Base-by-base conservation (phyloP, 495 filamentous ascomycete genomes). In the Immersiella caudata region DNA sequence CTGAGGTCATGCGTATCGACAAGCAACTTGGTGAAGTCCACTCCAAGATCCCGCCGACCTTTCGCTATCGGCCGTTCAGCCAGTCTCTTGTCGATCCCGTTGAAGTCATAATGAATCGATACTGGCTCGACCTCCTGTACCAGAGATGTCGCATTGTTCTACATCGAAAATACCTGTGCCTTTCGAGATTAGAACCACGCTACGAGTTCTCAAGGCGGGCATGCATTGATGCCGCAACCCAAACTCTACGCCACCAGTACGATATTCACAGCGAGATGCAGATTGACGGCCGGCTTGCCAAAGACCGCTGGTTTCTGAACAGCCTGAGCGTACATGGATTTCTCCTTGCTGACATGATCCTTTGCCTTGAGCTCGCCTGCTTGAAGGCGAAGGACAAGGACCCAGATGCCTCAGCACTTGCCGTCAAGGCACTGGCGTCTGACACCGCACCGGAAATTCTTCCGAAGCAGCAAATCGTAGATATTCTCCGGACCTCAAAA, bases 301-400 rank as follows among this genome's bases (percentile, higher is more conserved):
- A 73, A 26, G 70, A 79, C 50, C 69, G 70, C 22, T 78, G 79
- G 73, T 70, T 77, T 26, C 16, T 79, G 21, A 73, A 69, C 26
- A 79, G 76, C 55, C 40, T 79, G 22, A 73, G 74, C 57, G 69
- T 72, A 24, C 73, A 79, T 63, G 74, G 73, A 33, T 79, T 79
- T 54, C 71, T 81, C 3, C 70, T 79, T 11, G 79, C 77, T 26
- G 71, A 71, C 52, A 80, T 79, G 71, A 74, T 81, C 24, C 67
- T 81, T n/a, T 81, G 79, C 58, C 73, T 78, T 29, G 74, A 76
- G 57, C 62, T 78, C 12, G 72, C 72, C 3, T 70, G 51, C 46
- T 24, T 74, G 21, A 72, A 66, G 24, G 68, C 70, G 40, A 64
- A 66, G 57, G 62, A 66, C 16, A 67, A 67, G 14, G 71, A 59